phyloP scores from a whole-genome alignment of 208 protist genomes.

The Acanthamoeba castellanii region DNA sequence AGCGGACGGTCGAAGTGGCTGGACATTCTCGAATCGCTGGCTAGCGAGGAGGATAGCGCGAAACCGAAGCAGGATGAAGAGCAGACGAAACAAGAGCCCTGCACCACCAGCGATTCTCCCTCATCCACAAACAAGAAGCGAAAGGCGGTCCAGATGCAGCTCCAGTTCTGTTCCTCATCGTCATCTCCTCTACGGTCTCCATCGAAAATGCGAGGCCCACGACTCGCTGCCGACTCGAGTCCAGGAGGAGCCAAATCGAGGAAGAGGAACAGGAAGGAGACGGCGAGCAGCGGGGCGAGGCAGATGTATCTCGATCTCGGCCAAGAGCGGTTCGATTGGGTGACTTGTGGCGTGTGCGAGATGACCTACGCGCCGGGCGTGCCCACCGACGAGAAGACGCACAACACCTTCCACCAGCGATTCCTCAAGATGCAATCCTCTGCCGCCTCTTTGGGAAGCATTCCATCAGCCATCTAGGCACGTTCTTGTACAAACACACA shows the following conservation, averaged over 20 bases:
- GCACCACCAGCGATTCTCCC: background rate
- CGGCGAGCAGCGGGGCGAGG: background rate
- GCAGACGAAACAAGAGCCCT: background rate
- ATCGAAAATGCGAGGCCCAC: background rate
- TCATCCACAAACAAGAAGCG: background rate
- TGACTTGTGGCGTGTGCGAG: background rate
- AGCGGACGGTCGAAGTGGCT: background rate
- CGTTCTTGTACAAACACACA: no score
- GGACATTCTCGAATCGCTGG: background rate
- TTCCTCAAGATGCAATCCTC: background rate
- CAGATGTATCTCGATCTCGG: background rate
- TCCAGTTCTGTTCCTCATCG: background rate
- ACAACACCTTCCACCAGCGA: background rate
- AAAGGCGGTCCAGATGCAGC: background rate
- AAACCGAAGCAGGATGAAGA: background rate
- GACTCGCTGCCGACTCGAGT: background rate
- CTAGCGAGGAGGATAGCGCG: background rate
- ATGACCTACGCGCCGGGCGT: background rate
- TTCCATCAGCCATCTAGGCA: no score
- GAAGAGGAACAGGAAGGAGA: background rate
- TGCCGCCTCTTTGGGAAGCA: no score
- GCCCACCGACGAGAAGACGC: conserved; percentile 12
- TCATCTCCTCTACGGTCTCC: no score
- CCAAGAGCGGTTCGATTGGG: background rate
- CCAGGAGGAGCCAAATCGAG: background rate